A percentile compares a stretch with the other conserved stretches of the same genome.
These are phyloP conservation scores for Calonectria pteridis DNA, from an alignment of 2,329 filamentous ascomycete species.

Conservation along the genomic window DNA sequence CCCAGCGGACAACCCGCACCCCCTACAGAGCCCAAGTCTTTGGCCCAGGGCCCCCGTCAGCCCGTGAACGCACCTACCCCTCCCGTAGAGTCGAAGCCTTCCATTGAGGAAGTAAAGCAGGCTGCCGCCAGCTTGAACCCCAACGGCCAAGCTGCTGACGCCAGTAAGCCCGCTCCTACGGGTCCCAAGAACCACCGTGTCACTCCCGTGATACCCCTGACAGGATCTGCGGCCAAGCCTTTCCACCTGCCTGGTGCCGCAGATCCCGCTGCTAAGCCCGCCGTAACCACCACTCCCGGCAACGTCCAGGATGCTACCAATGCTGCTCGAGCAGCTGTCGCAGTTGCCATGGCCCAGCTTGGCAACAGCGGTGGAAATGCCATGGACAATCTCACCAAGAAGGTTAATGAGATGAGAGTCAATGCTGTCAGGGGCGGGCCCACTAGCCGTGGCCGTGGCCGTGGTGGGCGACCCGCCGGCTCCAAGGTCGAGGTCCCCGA, in stretches of 20 bases:
- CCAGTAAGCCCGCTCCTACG: slow-evolving; percentile 57
- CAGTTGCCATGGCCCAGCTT: slow-evolving; percentile 83
- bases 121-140: slow-evolving; percentile 57
- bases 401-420: slow-evolving; percentile 82
- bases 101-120: slow-evolving; percentile 58
- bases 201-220: slow-evolving; percentile 75
- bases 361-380: slow-evolving; percentile 58
- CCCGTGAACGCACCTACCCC: slow-evolving; percentile 69
- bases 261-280: slow-evolving; percentile 52
- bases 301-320: slow-evolving; percentile 76
- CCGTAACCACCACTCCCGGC: slow-evolving; percentile 51
- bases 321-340: slow-evolving; percentile 82
- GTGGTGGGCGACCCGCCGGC: slow-evolving; percentile 59
- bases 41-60: slow-evolving; percentile 60
- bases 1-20: slow-evolving; percentile 60
- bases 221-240: slow-evolving; percentile 58
- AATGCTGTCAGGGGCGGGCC: slow-evolving; percentile 67
- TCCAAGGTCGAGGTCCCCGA: slow-evolving; percentile 89
- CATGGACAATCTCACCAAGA: slow-evolving; percentile 79
- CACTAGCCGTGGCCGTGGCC: slow-evolving; percentile 63
- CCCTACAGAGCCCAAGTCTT: slow-evolving; percentile 66
- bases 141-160: slow-evolving; percentile 53
- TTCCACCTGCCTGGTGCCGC: slow-evolving; percentile 49
- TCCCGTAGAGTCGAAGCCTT: slow-evolving; percentile 77
- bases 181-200: slow-evolving; percentile 67